phyloP scores from a whole-genome alignment of 768 basidiomycete species.

The Calocera viscosa region DNA sequence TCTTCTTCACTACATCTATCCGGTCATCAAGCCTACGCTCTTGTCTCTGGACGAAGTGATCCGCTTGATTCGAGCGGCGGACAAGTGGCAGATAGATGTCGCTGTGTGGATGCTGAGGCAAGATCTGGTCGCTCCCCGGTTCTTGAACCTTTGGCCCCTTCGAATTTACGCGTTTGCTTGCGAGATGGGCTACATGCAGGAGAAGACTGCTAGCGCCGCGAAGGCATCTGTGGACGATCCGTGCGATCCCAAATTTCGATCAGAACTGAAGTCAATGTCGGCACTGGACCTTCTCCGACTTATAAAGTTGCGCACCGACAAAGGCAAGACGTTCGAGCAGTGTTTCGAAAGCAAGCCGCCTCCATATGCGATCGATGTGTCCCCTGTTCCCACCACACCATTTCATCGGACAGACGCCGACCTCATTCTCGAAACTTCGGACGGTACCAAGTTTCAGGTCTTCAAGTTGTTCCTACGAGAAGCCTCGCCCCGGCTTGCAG shows the following conservation, averaged over 20 bases:
- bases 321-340: no score
- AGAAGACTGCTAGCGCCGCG: not conserved
- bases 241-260: not conserved
- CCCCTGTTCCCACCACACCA: no score
- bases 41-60: not conserved
- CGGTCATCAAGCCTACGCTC: not conserved
- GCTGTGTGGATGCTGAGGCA: not conserved
- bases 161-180: not conserved
- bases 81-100: conserved; percentile 1
- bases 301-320: not conserved
- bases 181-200: not conserved
- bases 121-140: not conserved
- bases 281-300: not conserved
- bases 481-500: no score
- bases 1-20: not conserved
- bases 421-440: no score
- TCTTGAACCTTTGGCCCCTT: not conserved
- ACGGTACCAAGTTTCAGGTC: no score
- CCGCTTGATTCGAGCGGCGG: not conserved
- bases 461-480: no score
- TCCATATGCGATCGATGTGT: no score
- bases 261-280: not conserved
- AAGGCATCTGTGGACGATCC: not conserved
- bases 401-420: no score
- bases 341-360: no score